Base-by-base conservation (phyloP, 352 stramenopile species). In the Pythium scleroteichum region DNA sequence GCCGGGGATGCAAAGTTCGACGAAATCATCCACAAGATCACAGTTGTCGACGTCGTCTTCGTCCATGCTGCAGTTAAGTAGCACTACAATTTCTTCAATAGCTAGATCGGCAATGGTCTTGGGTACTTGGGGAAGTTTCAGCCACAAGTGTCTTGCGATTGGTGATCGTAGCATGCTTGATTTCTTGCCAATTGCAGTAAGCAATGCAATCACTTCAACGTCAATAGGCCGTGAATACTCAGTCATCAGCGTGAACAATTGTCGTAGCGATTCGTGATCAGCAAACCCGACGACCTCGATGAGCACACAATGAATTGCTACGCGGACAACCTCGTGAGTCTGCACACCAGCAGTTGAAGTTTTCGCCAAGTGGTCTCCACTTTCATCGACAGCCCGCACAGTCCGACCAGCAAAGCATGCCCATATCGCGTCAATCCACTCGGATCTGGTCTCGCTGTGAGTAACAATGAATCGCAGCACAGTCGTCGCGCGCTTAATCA, bases 391-490 rank as follows among this genome's bases (percentile, higher is more conserved):
- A n/a, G 6, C 20, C 20, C 22, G 35, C 1, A 35, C 3, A 14
- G 23, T 61, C 12, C 53, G 68, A n/a, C 69, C 69, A 19, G 72
- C 65, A 42, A 83, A 89, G 44, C 78, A 85, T 6, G 35, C 59
- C 79, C 81, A 90, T 1, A 90, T 64, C 1, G 78, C 59, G 42
- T 87, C 69, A 16, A 93, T 55, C 69, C 75, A 88, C 20, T 63
- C 49, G 10, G 23, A 29, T 5, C 42, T 17, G 3, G 35, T 13
- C 0, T 35, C 44, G 2, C 33, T 14, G 0, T 12, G n/a, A 4
- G 27, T 73, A 66, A 4, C 66, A 71, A 63, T 68, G 44, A 90
- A 90, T 23, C 82, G 78, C 22, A 91, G 82, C n/a, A 93, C 44
- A 1, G 84, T 74, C 0, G 71, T 68, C 0, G 68, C 75, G 6